These are phyloP conservation scores for Candida tallmaniae DNA, from an alignment of 805 yeast species.

Conservation along the genomic window DNA sequence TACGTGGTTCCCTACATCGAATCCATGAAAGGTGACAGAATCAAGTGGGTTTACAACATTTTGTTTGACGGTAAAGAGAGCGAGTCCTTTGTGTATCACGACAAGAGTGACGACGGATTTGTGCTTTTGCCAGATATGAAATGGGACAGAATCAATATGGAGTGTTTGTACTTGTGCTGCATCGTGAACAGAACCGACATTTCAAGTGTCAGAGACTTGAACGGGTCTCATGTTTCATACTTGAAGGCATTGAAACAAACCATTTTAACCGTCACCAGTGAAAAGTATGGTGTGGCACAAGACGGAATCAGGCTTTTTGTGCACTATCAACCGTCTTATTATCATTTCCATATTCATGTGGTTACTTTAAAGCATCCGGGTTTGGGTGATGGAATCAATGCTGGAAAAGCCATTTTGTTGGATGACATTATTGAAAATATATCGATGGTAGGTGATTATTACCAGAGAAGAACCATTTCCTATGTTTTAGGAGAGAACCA, in stretches of 20 bases:
- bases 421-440: constrained; percentile 80
- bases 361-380: constrained; percentile 72
- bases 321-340: constrained; percentile 95
- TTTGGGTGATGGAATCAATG: constrained; percentile 58
- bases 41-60: constrained; percentile 89
- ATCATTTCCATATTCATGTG: constrained; percentile 91
- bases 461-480: constrained; percentile 50
- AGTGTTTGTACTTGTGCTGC: constrained; percentile 70
- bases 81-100: constrained; percentile 70
- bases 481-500: constrained; percentile 76
- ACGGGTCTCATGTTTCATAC: constrained; percentile 52
- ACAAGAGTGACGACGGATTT: constrained; percentile 54
- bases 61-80: constrained; percentile 77
- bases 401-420: constrained; percentile 77
- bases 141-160: constrained; percentile 79
- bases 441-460: constrained; percentile 53
- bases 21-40: constrained; percentile 68
- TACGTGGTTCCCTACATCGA: constrained; percentile 73
- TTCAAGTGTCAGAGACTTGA: constrained; percentile 72
- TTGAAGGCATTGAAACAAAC: constrained; percentile 44
- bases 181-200: constrained; percentile 69
- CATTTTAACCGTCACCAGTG: constrained; percentile 42
- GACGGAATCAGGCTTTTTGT: constrained; percentile 72
- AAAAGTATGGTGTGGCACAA: constrained; percentile 34
- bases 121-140: constrained; percentile 91